Base-by-base conservation (phyloP, 1,139 yeast species). In the Pichia kudriavzevii region DNA sequence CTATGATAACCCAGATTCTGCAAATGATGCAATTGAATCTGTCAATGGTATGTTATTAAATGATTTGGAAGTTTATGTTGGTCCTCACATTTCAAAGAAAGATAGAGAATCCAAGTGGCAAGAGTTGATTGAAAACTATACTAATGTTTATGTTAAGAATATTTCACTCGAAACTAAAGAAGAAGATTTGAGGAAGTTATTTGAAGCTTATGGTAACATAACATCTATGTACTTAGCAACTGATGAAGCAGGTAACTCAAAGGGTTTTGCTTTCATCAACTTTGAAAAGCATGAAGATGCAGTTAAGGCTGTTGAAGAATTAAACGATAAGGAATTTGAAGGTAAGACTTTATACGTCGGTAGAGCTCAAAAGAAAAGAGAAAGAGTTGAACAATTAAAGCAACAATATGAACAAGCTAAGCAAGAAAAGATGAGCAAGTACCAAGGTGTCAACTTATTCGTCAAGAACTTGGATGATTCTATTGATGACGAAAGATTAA, bases 361-460 rank as follows among this genome's bases (percentile, higher is more conserved):
- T 55, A 87, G 98, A 68, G 99, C 99, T 52, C 98, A 91, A 72
- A 91, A 87, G 87, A 91, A 87, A 77, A 75, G 84, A 66, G 99
- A 91, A 75, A 88, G 99, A 72, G 68, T 81, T 61, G 95, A 87
- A 69, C 95, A 88, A 67, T 82, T 91, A 65, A 87, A 84, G 75
- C 82, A 79, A 68, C 94, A 85, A 69, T 82, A 85, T 69, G 97
- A 93, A 68, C 78, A 85, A 52, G 80, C 84, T 53, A 81, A 95
- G 64, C 74, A 82, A 61, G 97, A 91, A 71, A 85, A 85, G 67
- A 70, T 85, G 62, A 79, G 82, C 60, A 88, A 88, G 70, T 88
- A 83, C 73, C 96, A 88, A 71, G 97, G 97, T 63, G 95, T 88
- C 54, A 91, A 91, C 77, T 76, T 91, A 64, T 91, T 87, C 66